Evolutionary conservation across 768 basidiomycete species (phyloP).

Genomic region (Mycena polygramma): DNA sequence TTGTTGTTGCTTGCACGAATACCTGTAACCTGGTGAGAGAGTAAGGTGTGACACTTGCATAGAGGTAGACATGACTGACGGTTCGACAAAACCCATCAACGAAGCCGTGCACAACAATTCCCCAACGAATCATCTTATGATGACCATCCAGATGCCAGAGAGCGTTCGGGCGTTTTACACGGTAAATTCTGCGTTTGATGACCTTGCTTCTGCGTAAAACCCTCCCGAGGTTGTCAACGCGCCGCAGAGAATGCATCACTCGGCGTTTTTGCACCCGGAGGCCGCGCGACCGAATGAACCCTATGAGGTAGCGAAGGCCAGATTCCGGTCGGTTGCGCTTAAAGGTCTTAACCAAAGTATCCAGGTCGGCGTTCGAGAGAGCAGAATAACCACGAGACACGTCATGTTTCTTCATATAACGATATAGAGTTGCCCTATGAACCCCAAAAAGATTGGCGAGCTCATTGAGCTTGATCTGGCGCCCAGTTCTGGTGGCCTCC

Average conservation of each 20-base stretch:
- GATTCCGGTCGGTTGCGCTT: constrained; percentile 39
- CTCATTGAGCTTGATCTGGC: constrained; percentile 14
- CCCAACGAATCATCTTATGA: constrained; percentile 46
- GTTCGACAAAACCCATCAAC: constrained; percentile 47
- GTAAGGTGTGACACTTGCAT: no score
- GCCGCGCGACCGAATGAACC: constrained; percentile 39
- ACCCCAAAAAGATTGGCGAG: not conserved
- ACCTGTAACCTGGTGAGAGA: constrained; percentile 26
- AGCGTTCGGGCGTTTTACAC: constrained; percentile 34
- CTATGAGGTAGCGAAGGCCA: constrained; percentile 42
- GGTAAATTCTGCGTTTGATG: constrained; percentile 36
- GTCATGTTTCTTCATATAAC: constrained; percentile 4
- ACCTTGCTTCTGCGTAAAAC: constrained; percentile 29
- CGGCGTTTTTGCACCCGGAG: constrained; percentile 37
- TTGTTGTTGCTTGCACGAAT: constrained; percentile 34
- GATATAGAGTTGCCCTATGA: not conserved
- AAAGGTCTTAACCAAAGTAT: constrained; percentile 16
- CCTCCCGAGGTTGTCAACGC: constrained; percentile 41
- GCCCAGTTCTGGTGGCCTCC: constrained; percentile 4
- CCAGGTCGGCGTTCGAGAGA: constrained; percentile 1
- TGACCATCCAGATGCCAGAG: constrained; percentile 45
- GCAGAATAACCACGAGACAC: not conserved
- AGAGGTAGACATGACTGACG: constrained; percentile 27
- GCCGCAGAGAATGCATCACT: constrained; percentile 30
- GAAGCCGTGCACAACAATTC: constrained; percentile 45